Conservation (phyloP, 495 filamentous ascomycete genomes). For the Penicillium canariense region DNA sequence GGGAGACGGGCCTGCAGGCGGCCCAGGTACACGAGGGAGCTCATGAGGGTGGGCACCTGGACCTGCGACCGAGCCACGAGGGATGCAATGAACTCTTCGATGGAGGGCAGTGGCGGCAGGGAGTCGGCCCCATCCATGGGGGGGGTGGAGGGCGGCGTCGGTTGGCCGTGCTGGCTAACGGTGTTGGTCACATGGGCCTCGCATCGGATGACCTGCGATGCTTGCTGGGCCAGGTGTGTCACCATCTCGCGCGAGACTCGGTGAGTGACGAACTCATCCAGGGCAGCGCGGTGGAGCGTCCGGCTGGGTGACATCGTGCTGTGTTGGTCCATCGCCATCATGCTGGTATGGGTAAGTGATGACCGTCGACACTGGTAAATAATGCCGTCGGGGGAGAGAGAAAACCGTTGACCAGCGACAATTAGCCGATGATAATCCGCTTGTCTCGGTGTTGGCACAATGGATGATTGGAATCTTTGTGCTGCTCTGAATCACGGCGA, state of each 20-base stretch:
- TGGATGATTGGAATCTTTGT: too few species aligned
- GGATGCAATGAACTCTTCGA: conserved; percentile 88
- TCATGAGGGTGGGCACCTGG: conserved; percentile 96
- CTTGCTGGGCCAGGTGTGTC: conserved; percentile 75
- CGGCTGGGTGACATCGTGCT: conserved; percentile 56
- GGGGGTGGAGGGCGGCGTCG: conserved; percentile 65
- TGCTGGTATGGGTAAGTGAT: not conserved
- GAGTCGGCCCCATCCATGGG: conserved; percentile 50
- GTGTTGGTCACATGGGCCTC: conserved; percentile 54
- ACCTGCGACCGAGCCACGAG: conserved; percentile 91
- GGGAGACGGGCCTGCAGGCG: conserved; percentile 81
- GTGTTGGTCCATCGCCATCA: conserved; percentile 33
- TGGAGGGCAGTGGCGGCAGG: conserved; percentile 61
- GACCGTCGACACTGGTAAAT: not conserved
- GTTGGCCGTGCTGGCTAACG: conserved; percentile 58
- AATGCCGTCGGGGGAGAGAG: not conserved
- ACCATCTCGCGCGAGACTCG: conserved; percentile 86
- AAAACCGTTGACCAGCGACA: not conserved
- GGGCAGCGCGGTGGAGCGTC: conserved; percentile 73
- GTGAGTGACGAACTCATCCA: conserved; percentile 83
- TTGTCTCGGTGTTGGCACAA: not conserved
- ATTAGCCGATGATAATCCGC: not conserved
- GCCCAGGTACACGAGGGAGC: conserved; percentile 86
- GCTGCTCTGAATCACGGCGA: not conserved
- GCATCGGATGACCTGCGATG: conserved; percentile 86